Conservation (phyloP, 371 early-diverging fungal species). For the Mucor lusitanicus region DNA sequence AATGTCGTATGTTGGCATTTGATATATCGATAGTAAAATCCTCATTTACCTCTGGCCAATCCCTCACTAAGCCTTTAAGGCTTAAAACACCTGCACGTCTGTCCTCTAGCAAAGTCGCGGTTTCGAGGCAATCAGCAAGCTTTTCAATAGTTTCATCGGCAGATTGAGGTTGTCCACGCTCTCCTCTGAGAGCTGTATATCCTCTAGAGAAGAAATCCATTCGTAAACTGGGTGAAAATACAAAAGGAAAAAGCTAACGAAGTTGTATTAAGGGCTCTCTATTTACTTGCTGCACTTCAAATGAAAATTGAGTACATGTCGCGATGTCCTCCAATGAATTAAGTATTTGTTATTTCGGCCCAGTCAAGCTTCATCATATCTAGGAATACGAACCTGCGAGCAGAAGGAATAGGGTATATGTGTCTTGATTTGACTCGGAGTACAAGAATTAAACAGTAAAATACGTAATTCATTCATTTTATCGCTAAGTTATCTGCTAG, state of each 20-base stretch:
- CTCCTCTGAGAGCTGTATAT: conserved; percentile 79
- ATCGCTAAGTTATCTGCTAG: too few species aligned
- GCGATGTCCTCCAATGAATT: not conserved
- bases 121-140: conserved; percentile 82
- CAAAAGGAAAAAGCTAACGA: not conserved
- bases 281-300: not conserved
- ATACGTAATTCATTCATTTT: too few species aligned
- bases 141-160: conserved; percentile 86
- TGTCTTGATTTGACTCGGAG: too few species aligned
- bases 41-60: conserved; percentile 52
- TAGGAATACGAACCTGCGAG: not conserved
- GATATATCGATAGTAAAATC: not conserved
- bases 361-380: not conserved
- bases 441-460: too few species aligned
- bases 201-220: conserved; percentile 84
- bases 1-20: too few species aligned
- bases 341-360: not conserved
- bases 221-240: not conserved
- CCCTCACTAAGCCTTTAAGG: conserved; percentile 84
- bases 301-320: not conserved
- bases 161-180: conserved; percentile 77
- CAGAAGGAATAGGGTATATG: not conserved
- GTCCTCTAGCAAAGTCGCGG: conserved; percentile 88
- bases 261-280: not conserved
- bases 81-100: conserved; percentile 85